Percentiles rank a stretch among this genome's conserved stretches.
Evolutionary conservation across 176 grass and related monocot genomes (phyloP).

Genomic region (Saccharum officinarum): DNA sequence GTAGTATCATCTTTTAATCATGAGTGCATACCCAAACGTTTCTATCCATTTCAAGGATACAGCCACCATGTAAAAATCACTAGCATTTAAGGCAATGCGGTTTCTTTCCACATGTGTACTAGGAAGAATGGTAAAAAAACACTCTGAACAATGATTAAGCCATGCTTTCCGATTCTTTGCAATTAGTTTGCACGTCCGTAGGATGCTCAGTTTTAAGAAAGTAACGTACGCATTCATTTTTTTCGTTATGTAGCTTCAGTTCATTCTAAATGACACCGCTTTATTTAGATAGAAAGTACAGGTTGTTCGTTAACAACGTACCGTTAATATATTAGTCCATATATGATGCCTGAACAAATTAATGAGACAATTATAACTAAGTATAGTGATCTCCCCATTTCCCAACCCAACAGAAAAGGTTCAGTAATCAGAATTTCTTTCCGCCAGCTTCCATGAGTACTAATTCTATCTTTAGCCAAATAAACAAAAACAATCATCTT

Average conservation of each 20-base stretch:
- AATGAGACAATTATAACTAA: background rate
- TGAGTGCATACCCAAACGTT: background rate
- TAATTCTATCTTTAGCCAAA: slow-evolving; percentile 1
- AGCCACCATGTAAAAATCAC: background rate
- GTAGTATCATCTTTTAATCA: background rate
- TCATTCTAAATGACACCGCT: background rate
- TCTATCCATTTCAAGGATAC: background rate
- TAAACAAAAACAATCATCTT: background rate
- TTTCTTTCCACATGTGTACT: background rate
- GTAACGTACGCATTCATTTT: background rate
- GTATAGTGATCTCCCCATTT: background rate
- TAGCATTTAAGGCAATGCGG: background rate
- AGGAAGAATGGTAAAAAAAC: background rate
- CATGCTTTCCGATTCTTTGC: background rate
- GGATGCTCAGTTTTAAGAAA: background rate
- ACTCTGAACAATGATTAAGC: background rate
- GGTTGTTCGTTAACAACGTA: background rate
- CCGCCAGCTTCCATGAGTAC: background rate
- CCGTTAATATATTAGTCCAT: background rate
- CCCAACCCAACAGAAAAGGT: background rate
- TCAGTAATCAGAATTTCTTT: background rate
- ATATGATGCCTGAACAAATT: background rate
- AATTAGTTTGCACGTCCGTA: background rate
- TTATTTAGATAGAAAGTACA: background rate
- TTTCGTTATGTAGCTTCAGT: background rate